Evolutionary conservation across 257 asterid genomes (phyloP).

Genomic region (Verbena officinalis): DNA sequence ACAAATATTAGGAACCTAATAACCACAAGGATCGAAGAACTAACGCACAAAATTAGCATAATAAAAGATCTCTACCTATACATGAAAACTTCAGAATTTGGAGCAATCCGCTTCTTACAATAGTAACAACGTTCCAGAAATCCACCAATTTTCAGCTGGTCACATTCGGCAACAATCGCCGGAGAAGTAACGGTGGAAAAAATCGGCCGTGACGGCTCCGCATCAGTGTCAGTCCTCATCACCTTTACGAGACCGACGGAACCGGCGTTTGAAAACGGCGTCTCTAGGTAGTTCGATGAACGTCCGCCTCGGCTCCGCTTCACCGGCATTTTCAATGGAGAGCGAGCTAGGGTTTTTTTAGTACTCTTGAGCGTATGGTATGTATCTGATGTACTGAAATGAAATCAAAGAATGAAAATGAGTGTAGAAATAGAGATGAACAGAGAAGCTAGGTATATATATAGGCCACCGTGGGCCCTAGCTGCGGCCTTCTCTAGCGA

Average conservation of each 20-base stretch:
- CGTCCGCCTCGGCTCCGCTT: conserved; percentile 39
- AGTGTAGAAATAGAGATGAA: background rate
- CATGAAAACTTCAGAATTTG: conserved; percentile 53
- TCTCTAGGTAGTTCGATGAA: conserved; percentile 24
- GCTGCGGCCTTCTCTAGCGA: background rate
- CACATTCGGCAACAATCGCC: conserved; percentile 12
- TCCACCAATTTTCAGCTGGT: conserved; percentile 32
- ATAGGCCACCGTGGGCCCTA: conserved; percentile 28
- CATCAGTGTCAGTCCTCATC: conserved; percentile 26
- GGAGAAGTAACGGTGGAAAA: conserved; percentile 31
- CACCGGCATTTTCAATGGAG: conserved; percentile 34
- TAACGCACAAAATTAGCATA: background rate
- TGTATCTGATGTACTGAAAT: background rate
- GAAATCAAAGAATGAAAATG: background rate
- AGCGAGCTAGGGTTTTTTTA: conserved; percentile 35
- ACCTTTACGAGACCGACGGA: conserved; percentile 21
- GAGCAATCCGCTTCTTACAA: conserved; percentile 48
- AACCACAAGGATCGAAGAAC: background rate
- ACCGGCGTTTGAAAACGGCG: conserved; percentile 8
- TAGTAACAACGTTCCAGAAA: conserved; percentile 51
- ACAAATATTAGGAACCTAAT: background rate
- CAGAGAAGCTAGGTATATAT: conserved; percentile 22
- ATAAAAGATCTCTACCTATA: conserved; percentile 42
- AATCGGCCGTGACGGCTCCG: conserved; percentile 30
- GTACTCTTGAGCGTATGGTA: background rate